Percentiles rank a stretch among this genome's conserved stretches.
Conservation (phyloP, 768 basidiomycete species). For the Mycena pura region DNA sequence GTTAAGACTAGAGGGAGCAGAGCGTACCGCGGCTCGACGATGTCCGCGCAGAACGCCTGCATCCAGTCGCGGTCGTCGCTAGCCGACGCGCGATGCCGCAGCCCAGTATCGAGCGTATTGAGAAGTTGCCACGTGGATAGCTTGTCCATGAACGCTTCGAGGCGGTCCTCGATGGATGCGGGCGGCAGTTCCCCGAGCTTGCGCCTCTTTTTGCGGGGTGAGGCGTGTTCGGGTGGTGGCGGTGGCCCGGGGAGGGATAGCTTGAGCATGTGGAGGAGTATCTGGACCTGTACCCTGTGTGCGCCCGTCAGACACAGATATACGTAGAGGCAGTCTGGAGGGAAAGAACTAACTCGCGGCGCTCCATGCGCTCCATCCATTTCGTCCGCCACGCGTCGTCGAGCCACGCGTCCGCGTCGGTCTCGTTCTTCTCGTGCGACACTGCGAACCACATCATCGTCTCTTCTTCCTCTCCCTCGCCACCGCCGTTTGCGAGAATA, state of each 20-base stretch:
- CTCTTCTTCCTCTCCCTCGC: constrained; percentile 70
- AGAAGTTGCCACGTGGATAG: constrained; percentile 80
- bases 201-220: constrained; percentile 34
- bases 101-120: constrained; percentile 37
- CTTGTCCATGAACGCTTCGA: constrained; percentile 82
- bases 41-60: constrained; percentile 70
- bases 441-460: constrained; percentile 80
- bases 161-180: constrained; percentile 51
- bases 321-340: background rate
- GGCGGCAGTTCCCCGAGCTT: constrained; percentile 24
- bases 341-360: constrained; percentile 59
- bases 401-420: constrained; percentile 48
- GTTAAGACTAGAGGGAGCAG: background rate
- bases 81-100: constrained; percentile 21
- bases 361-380: constrained; percentile 73
- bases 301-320: background rate
- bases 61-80: constrained; percentile 69
- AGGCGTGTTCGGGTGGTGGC: constrained; percentile 37
- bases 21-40: constrained; percentile 70
- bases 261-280: constrained; percentile 71
- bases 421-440: constrained; percentile 60
- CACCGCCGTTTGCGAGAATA: constrained; percentile 64
- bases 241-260: constrained; percentile 63
- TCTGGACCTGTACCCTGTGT: constrained; percentile 74
- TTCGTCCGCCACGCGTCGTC: constrained; percentile 59